phyloP scores from a whole-genome alignment of 2,329 filamentous ascomycete species.

The Phoma herbarum region DNA sequence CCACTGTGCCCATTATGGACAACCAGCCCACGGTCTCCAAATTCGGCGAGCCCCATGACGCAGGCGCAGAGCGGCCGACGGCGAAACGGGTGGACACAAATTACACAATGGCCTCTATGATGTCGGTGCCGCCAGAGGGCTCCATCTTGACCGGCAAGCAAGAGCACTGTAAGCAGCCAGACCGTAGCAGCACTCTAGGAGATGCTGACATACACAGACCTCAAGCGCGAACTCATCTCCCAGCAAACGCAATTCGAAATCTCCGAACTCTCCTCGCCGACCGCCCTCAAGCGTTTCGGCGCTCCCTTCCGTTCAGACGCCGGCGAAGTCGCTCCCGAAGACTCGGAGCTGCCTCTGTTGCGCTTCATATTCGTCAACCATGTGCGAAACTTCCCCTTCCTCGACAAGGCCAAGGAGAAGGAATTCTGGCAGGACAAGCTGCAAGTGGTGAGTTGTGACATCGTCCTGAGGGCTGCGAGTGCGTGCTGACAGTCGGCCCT shows the following conservation, averaged over 20 bases:
- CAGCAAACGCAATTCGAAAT: conserved; percentile 92
- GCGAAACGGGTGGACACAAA: conserved; percentile 42
- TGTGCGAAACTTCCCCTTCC: conserved; percentile 96
- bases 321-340: conserved; percentile 90
- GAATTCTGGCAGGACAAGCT: conserved; percentile 99
- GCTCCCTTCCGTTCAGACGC: conserved; percentile 93
- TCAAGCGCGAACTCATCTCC: conserved; percentile 93
- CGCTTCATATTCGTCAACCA: conserved; percentile 98
- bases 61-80: conserved; percentile 29
- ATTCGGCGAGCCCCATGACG: conserved; percentile 27
- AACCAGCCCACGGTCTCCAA: conserved; percentile 31
- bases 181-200: background rate
- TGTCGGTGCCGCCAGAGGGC: conserved; percentile 61
- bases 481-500: conserved; percentile 30
- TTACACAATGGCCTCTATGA: conserved; percentile 52
- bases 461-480: conserved; percentile 1
- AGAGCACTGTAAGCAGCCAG: conserved; percentile 79
- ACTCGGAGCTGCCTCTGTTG: conserved; percentile 92
- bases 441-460: conserved; percentile 74
- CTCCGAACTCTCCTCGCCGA: conserved; percentile 90
- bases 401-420: conserved; percentile 96
- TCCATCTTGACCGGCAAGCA: conserved; percentile 89
- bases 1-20: conserved; percentile 42
- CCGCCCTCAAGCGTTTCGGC: conserved; percentile 91
- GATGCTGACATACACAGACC: conserved; percentile 65